Evolutionary conservation across 768 basidiomycete genomes (phyloP), one percentile per base, ranked within the genome.

Genomic region (Tricholoma sp.): DNA sequence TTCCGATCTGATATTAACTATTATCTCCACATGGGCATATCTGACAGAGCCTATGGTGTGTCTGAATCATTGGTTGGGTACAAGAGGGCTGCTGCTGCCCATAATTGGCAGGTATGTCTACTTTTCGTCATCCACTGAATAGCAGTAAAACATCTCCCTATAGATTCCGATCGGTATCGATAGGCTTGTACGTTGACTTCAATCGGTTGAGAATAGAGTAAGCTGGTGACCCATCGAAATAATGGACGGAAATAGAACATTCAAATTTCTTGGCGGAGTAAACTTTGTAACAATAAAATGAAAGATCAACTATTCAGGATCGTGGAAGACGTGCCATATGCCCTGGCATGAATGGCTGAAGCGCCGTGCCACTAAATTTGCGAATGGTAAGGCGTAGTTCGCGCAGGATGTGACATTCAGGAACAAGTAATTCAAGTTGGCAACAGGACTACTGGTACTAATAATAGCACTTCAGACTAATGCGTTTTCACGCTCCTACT

Each of bases 61-160:
- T 61, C 71, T 2, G 88, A 89, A 64, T 81, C 88, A 0, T 63
- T 89, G 37, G 76, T 71, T 14, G 87, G 85, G 3, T 90, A 78
- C 64, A 81, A 82, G 63, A 71, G 87, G 21, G 89, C 87, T 0
- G 88, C 88, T 10, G 68, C 66, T 0, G 74, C 81, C 1, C 88
- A 91, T 67, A 77, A 78, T 4, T 88, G 87, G 87, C 79, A 74
- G 71, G 83, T 81, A 61, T 22, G 71, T 55, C 12, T 34, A 10
- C 3, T 29, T 31, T 18, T 9, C 8, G n/a, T 27, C 9, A 16
- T 31, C 10, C 27, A n/a, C 10, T 14, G 10, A 22, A 5, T 31
- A 4, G 4, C 18, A 31, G 29, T 14, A n/a, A n/a, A 50, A 34
- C 18, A 45, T 27, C 3, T n/a, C 32, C 0, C 14, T 16, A 18